Conservation (phyloP, 225 moss, liverwort and hornwort genomes). For the Bryum argenteum region DNA sequence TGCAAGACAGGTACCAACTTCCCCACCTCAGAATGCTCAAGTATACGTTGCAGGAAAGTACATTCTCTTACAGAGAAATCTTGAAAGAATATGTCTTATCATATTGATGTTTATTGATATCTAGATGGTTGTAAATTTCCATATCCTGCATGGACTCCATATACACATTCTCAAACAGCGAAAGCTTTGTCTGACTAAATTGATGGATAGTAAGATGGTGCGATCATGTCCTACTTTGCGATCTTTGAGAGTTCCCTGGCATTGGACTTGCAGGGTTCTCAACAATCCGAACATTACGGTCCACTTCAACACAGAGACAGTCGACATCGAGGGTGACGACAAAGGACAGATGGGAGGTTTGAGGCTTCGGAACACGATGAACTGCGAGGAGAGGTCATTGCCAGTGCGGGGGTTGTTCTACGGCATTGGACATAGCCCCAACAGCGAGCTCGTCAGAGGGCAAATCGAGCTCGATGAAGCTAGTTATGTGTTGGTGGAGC, state of each 20-base stretch:
- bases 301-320: conserved; percentile 83
- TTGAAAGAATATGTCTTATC: no score
- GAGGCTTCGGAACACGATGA: conserved; percentile 51
- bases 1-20: conserved; percentile 83
- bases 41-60: background rate
- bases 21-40: background rate
- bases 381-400: conserved; percentile 54
- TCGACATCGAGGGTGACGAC: conserved; percentile 71
- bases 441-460: conserved; percentile 78
- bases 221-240: no score
- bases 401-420: conserved; percentile 86
- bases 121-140: no score
- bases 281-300: conserved; percentile 94
- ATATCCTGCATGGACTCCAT: no score
- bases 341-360: conserved; percentile 88
- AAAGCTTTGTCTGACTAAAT: no score
- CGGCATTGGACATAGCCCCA: conserved; percentile 92
- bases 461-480: conserved; percentile 94
- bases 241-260: conserved; percentile 4
- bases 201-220: no score
- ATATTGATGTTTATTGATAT: no score
- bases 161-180: no score
- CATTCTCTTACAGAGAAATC: no score
- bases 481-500: conserved; percentile 82
- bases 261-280: conserved; percentile 64